Evolutionary conservation across 2,329 filamentous ascomycete genomes (phyloP), one percentile per base, ranked within the genome.

Genomic region (Colletotrichum ledebouriae): DNA sequence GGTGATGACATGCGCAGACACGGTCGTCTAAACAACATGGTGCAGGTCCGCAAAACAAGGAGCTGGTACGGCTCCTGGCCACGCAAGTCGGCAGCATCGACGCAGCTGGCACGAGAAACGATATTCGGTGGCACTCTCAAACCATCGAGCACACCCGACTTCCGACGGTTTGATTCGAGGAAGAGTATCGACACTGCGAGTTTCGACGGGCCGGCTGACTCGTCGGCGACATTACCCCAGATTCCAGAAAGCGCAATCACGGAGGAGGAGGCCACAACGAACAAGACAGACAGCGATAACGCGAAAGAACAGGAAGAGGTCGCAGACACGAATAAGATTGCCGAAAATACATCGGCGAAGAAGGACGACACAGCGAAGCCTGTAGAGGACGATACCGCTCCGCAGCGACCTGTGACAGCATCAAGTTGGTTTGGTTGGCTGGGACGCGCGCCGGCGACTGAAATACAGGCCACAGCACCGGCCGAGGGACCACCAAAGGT

Each of bases 11-110:
- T 59, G 17, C 25, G 13, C 9, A 20, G 34, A 42, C 53, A 20
- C 49, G 37, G 42, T 22, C 10, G 44, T 52, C 55, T 69, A 56
- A 69, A 20, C 15, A 20, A 6, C 25, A 39, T 29, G 17, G 67
- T 47, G 2, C 72, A 88, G 85, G 77, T 84, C 42, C 83, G 81
- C 67, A 87, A 87, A 74, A 78, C 83, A 9, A 81, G 81, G 55
- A 89, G 87, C 75, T 90, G 88, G 88, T 90, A 90, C 75, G 86
- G 87, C 60, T 87, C 88, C 17, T 89, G 86, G 86, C 85, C 87
- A 17, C 81, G 85, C 34, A 90, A 90, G 73, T 86, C 88, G 6
- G 78, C 81, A 15, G 83, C 88, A 33, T 90, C 87, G 9, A 89
- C 85, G 6, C 86, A 88, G 59, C 79, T 91, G 50, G 87, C 87